These are phyloP conservation scores for Vigna radiata DNA, from an alignment of 306 rosid species.

Conservation along the genomic window DNA sequence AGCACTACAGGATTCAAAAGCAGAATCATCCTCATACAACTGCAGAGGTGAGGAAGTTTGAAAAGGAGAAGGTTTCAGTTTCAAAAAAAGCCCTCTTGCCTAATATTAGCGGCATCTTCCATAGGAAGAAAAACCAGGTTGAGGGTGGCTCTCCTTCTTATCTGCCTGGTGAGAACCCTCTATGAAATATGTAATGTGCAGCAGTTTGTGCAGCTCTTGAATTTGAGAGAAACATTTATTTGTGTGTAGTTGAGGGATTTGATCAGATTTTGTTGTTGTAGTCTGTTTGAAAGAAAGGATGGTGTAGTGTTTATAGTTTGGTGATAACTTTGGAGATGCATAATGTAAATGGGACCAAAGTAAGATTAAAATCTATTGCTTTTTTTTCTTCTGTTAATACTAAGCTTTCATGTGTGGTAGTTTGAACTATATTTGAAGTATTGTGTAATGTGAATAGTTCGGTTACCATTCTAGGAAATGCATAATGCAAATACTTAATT, in stretches of 20 bases:
- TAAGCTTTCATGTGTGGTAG: slow-evolving; percentile 43
- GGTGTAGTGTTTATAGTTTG: slow-evolving; percentile 52
- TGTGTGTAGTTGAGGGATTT: slow-evolving; percentile 65
- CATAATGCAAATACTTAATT: slow-evolving; percentile 51
- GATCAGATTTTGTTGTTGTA: slow-evolving; percentile 41
- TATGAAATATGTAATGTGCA: slow-evolving; percentile 54
- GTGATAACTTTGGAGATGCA: slow-evolving; percentile 44
- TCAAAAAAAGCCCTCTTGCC: slow-evolving; percentile 84
- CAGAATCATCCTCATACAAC: slow-evolving; percentile 59
- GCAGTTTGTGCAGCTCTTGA: slow-evolving; percentile 53
- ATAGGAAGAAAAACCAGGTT: slow-evolving; percentile 78
- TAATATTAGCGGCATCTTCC: slow-evolving; percentile 75
- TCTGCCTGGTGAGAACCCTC: slow-evolving; percentile 82
- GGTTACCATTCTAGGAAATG: slow-evolving; percentile 39
- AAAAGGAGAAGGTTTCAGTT: slow-evolving; percentile 64
- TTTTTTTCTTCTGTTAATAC: slow-evolving; percentile 26
- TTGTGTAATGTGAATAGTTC: slow-evolving; percentile 40
- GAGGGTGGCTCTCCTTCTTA: slow-evolving; percentile 92
- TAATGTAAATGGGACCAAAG: slow-evolving; percentile 61
- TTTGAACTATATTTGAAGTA: slow-evolving; percentile 29
- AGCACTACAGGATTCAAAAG: slow-evolving; percentile 65
- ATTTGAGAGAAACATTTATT: slow-evolving; percentile 55
- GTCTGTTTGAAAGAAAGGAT: slow-evolving; percentile 46
- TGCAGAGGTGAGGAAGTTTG: slow-evolving; percentile 59
- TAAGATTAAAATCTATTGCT: slow-evolving; percentile 45